These are phyloP conservation scores for Coriolopsis trogii DNA, from an alignment of 1,284 basidiomycete genomes.

Conservation along the genomic window DNA sequence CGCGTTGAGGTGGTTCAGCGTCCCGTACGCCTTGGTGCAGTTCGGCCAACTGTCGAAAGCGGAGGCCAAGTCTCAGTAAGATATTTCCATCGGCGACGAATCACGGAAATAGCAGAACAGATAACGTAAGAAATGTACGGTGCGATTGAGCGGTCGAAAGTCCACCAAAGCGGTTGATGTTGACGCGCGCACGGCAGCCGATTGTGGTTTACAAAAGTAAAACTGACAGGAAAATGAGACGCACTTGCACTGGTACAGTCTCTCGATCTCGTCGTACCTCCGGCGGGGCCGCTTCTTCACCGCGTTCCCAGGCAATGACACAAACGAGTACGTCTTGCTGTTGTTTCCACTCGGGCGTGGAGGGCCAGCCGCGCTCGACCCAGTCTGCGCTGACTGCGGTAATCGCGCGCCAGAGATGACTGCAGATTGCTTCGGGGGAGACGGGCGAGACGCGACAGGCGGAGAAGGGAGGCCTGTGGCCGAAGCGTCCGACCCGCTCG, in stretches of 20 bases:
- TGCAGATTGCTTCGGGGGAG: conserved; percentile 7
- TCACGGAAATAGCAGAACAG: background rate
- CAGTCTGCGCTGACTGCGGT: conserved; percentile 9
- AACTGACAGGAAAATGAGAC: conserved; percentile 11
- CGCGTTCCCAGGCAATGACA: conserved; percentile 75
- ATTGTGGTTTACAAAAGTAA: background rate
- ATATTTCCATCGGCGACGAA: no score
- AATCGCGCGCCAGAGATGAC: conserved; percentile 4
- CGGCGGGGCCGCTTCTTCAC: conserved; percentile 83
- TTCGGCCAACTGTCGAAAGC: conserved; percentile 59
- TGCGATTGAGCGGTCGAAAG: conserved; percentile 8
- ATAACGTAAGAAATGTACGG: background rate
- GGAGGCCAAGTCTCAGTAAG: conserved; percentile 15
- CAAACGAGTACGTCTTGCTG: conserved; percentile 79
- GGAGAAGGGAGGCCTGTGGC: conserved; percentile 21
- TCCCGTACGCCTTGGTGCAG: conserved; percentile 86
- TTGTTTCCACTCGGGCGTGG: conserved; percentile 29
- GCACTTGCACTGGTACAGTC: conserved; percentile 77
- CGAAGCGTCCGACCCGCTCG: conserved; percentile 25
- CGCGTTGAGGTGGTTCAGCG: conserved; percentile 90
- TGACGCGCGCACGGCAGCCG: background rate
- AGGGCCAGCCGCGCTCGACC: conserved; percentile 13
- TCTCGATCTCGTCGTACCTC: conserved; percentile 89
- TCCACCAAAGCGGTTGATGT: conserved; percentile 35
- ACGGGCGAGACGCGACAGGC: conserved; percentile 13